Evolutionary conservation across 2,329 filamentous ascomycete genomes (phyloP).

Genomic region (Pseudocercospora eumusae): DNA sequence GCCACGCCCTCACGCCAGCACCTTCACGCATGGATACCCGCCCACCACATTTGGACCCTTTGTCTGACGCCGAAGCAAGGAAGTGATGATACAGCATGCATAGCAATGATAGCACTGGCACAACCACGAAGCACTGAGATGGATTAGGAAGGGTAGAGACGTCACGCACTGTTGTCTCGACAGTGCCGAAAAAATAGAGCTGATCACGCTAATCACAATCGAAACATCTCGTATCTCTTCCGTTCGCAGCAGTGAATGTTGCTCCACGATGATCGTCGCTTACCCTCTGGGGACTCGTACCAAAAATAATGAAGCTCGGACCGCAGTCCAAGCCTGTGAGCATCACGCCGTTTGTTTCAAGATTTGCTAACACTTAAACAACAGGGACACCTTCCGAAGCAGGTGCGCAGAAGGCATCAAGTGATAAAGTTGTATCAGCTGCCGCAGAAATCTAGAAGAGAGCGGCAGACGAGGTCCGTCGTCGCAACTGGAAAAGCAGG

Average conservation of each 20-base stretch:
- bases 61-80: constrained; percentile 11
- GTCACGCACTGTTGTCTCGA: neutral
- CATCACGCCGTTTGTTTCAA: neutral
- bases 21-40: constrained; percentile 13
- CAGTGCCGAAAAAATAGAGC: constrained; percentile 5
- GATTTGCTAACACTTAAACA: neutral
- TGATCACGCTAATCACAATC: constrained; percentile 12
- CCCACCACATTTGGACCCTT: constrained; percentile 14
- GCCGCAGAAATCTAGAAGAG: neutral
- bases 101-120: constrained; percentile 9
- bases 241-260: neutral
- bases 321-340: neutral
- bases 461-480: neutral
- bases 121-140: constrained; percentile 4
- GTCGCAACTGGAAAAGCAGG: neutral
- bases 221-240: constrained; percentile 1
- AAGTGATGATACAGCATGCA: constrained; percentile 13
- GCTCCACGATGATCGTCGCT: neutral
- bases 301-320: neutral
- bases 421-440: neutral
- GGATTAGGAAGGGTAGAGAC: constrained; percentile 6
- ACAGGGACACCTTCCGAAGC: neutral
- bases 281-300: neutral
- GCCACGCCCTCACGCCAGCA: constrained; percentile 5
- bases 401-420: neutral